A percentile compares a stretch with the other conserved stretches of the same genome.
Conservation (phyloP, 1,284 basidiomycete species). For the Volvariella volvacea region DNA sequence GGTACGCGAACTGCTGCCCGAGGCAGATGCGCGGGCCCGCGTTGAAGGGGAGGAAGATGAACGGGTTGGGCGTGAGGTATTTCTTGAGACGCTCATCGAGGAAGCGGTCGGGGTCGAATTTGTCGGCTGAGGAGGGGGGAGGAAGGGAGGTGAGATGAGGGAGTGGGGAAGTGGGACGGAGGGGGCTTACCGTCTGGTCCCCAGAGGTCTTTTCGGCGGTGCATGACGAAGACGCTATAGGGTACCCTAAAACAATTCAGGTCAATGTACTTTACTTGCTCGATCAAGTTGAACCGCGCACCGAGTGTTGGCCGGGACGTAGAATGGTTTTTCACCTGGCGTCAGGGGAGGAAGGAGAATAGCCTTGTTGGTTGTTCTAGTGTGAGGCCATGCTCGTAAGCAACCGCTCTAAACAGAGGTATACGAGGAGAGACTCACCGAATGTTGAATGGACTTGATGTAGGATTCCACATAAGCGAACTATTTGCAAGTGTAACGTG, state of each 20-base stretch:
- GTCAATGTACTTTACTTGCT: neutral
- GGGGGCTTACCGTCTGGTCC: conserved; percentile 32
- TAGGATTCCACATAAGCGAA: neutral
- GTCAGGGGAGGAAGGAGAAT: conserved; percentile 16
- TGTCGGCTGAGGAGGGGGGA: conserved; percentile 13
- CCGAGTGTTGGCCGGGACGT: conserved; percentile 26
- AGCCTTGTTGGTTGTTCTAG: conserved; percentile 9
- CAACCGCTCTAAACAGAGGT: conserved; percentile 7
- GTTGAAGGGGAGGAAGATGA: conserved; percentile 57
- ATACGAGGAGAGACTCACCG: conserved; percentile 10
- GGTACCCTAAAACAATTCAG: conserved; percentile 11
- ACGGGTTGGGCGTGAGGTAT: conserved; percentile 48
- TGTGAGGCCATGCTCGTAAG: conserved; percentile 8
- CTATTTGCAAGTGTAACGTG: neutral
- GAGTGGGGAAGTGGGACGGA: neutral
- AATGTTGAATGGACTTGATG: conserved; percentile 27
- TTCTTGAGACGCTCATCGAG: conserved; percentile 44
- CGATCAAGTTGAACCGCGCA: conserved; percentile 9
- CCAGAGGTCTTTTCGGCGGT: conserved; percentile 35
- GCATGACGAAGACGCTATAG: conserved; percentile 28
- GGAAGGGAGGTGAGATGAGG: neutral
- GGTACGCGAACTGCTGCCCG: conserved; percentile 46
- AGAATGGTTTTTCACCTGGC: conserved; percentile 22
- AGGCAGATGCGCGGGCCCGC: conserved; percentile 55
- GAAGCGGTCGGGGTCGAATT: conserved; percentile 55